These are phyloP conservation scores for Nepenthes alata DNA, from an alignment of 179 eudicot genomes.

Conservation along the genomic window DNA sequence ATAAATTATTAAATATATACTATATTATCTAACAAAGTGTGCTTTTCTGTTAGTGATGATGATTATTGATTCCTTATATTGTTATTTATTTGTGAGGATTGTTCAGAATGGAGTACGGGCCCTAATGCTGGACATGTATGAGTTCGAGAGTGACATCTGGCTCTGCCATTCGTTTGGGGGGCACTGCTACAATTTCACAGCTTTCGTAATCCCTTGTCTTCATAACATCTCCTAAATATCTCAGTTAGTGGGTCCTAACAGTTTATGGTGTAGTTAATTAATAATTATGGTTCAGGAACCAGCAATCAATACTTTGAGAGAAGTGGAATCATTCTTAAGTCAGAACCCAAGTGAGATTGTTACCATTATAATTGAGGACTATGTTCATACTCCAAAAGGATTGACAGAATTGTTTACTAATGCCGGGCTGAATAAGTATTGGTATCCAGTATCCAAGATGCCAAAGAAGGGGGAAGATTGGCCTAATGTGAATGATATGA, in stretches of 20 bases:
- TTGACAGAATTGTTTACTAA: conserved; percentile 58
- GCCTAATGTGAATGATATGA: conserved; percentile 86
- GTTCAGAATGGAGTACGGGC: conserved; percentile 94
- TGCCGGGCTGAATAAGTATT: conserved; percentile 81
- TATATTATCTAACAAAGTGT: not conserved
- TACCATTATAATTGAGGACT: conserved; percentile 93
- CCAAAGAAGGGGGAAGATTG: conserved; percentile 85
- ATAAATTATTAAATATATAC: too few species aligned
- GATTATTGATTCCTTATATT: not conserved
- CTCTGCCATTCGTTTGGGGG: conserved; percentile 88
- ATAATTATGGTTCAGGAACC: conserved; percentile 44
- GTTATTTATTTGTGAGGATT: conserved; percentile 8
- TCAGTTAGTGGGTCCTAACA: not conserved
- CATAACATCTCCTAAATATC: conserved; percentile 1
- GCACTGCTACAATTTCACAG: conserved; percentile 86
- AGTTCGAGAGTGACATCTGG: conserved; percentile 83
- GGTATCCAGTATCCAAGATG: conserved; percentile 88
- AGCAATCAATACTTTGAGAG: conserved; percentile 70
- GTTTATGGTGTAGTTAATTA: not conserved
- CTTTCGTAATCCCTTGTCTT: conserved; percentile 56
- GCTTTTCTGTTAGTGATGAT: not conserved
- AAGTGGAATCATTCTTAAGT: conserved; percentile 84
- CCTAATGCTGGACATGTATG: conserved; percentile 98
- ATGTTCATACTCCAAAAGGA: conserved; percentile 84
- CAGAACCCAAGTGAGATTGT: conserved; percentile 71